Evolutionary conservation across 2,329 filamentous ascomycete species (phyloP), one percentile per base, ranked within the genome.

Genomic region (Monosporascus cannonballus): DNA sequence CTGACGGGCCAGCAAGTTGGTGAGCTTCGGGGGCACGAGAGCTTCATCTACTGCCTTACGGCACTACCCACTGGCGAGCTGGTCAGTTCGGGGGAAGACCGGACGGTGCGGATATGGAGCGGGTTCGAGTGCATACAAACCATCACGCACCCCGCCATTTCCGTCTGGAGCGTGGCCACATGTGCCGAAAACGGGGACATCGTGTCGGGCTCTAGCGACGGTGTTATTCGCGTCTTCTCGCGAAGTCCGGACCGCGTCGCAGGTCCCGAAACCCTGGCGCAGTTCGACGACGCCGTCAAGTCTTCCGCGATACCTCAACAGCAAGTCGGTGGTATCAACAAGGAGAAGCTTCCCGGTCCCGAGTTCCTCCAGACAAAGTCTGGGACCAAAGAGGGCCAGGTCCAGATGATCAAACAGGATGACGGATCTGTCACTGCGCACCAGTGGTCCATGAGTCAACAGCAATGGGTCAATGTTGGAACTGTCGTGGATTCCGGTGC

Each of bases 131-230:
- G 93, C 67, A 73, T 96, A 46, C 94, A 99, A 70, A 96, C 93
- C 39, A 97, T 99, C 58, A 96, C 93, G 1, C 91, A 96, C 64
- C 94, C 94, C 11, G 94, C 94, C 9, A 95, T 97, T 51, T 97
- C 93, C 0, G 92, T 99, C 5, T 99, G 94, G 94, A 79, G 84
- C 15, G 90, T 99, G 18, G 89, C 91, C n/a, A 88, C 83, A 11
- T 94, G 89, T 64, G 66, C 78, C 1, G 84, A 90, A 56, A 95
- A 83, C 47, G 93, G 94, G 22, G 95, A 99, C 63, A 93, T 99
- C 55, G 90, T 90, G n/a, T 89, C 89, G 3, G 94, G 93, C 34
- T 86, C 93, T 27, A 99, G 93, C 68, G 94, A 99, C 66, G 85
- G 89, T 52, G 75, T 93, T 45, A 85, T 91, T 8, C 85, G 94